A percentile compares a stretch with the other conserved stretches of the same genome.
Evolutionary conservation across 306 rosid genomes (phyloP).

Genomic region (Nissolia schottii): DNA sequence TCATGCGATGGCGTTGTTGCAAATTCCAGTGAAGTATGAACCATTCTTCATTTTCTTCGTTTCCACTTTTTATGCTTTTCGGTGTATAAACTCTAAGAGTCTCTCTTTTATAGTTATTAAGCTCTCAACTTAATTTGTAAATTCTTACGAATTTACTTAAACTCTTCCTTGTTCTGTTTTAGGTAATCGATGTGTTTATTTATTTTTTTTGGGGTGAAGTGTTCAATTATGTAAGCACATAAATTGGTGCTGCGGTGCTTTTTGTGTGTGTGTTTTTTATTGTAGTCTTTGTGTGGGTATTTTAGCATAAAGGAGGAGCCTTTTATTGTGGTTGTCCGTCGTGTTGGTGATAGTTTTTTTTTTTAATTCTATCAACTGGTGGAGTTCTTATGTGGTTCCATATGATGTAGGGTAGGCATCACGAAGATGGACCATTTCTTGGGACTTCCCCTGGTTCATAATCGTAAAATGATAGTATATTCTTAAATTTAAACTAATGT

Average conservation of each 20-base stretch:
- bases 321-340: constrained; percentile 5
- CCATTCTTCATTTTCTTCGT: too few species aligned
- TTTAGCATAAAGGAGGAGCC: background rate
- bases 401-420: background rate
- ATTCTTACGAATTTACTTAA: too few species aligned
- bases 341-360: background rate
- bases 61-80: background rate
- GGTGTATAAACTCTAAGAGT: background rate
- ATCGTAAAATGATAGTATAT: too few species aligned
- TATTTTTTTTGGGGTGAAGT: background rate
- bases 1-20: background rate
- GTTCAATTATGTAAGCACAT: background rate
- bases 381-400: background rate
- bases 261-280: background rate
- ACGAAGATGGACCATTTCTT: background rate
- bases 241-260: background rate
- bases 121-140: too few species aligned
- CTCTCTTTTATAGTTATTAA: too few species aligned
- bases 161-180: too few species aligned
- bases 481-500: too few species aligned
- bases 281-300: background rate
- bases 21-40: background rate
- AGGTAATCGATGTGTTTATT: background rate
- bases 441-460: too few species aligned
- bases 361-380: background rate